Conservation (phyloP, 176 grass and related monocot genomes). For the Olyra latifolia region DNA sequence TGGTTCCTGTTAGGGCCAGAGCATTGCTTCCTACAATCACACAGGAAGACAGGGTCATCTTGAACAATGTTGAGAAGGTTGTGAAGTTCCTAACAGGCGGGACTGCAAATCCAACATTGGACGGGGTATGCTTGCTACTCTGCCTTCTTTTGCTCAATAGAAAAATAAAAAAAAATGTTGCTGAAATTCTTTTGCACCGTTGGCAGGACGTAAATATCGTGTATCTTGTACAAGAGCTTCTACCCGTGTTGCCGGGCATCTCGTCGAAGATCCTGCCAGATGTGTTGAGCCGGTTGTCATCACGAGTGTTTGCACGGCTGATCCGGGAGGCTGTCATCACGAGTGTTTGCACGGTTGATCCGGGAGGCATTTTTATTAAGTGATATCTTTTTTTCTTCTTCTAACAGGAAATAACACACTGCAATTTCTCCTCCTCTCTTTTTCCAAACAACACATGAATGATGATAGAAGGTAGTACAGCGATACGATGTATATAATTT, state of each 20-base stretch:
- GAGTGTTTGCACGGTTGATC: constrained; percentile 81
- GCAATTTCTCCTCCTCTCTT: constrained; percentile 11
- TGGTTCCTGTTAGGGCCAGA: constrained; percentile 67
- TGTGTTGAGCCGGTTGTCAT: constrained; percentile 73
- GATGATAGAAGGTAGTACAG: constrained; percentile 42
- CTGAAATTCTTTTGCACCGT: not conserved
- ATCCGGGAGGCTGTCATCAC: constrained; percentile 72
- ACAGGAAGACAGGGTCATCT: constrained; percentile 83
- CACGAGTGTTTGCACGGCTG: constrained; percentile 73
- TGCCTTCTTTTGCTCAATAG: not conserved
- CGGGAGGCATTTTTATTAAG: constrained; percentile 77
- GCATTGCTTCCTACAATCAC: constrained; percentile 83
- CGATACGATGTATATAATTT: constrained; percentile 38
- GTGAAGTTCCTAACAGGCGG: constrained; percentile 76
- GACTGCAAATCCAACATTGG: constrained; percentile 48
- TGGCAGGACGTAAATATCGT: constrained; percentile 68
- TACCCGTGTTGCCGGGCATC: constrained; percentile 82
- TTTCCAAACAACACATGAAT: constrained; percentile 4
- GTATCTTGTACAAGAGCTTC: constrained; percentile 72
- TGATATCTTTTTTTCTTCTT: not conserved
- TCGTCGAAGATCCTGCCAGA: constrained; percentile 87
- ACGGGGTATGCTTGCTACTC: constrained; percentile 50
- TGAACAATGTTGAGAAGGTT: constrained; percentile 96
- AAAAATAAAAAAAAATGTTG: not conserved
- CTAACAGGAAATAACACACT: constrained; percentile 21